Base-by-base conservation (phyloP, 23 red algal genomes). In the Gracilariopsis chorda region DNA sequence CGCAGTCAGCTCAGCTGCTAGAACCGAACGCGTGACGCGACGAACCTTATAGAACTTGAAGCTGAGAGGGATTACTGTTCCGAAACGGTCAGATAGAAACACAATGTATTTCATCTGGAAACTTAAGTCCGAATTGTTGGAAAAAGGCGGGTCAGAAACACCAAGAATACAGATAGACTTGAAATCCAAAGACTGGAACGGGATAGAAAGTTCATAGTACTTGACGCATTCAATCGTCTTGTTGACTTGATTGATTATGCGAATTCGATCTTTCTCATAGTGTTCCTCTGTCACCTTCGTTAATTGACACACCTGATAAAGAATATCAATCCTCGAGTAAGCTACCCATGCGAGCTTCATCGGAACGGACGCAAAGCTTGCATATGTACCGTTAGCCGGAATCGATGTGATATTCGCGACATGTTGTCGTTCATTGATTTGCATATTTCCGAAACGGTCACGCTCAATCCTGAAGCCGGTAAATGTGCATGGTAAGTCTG, bases 271-370 rank as follows among this genome's bases (percentile, higher is more conserved):
- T 84, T 34, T 20, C n/a, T 68, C 27, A 39, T 65, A 84, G 53
- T 12, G 33, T 20, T 27, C 32, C 47, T 84, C 53, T 20, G 80
- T 84, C 17, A 84, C 55, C 25, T 84, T 51, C 0, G 52, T 30
- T 7, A 84, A 46, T 0, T 69, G 80, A 1, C 53, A 84, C 6
- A 84, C 67, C 43, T 84, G 16, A 25, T 65, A 84, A 19, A 84
- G 46, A 1, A 0, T 65, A 37, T 84, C 80, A 24, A 57, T 51
- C 0, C 80, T 11, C 28, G 0, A 36, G 43, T 84, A 0, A 2
- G 80, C 33, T 19, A 84, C 30, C 56, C 80, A 84, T n/a, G 59
- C 80, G 9, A 84, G 56, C 40, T 46, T 1, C 80, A 84, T 84
- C 25, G 0, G 23, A 30, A 68, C 67, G 0, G 58, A 84, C 20